Percentiles rank a stretch among this genome's conserved stretches.
These are phyloP conservation scores for Chamaecyparis obtusa DNA, from an alignment of 75 land plant genomes.

Conservation along the genomic window DNA sequence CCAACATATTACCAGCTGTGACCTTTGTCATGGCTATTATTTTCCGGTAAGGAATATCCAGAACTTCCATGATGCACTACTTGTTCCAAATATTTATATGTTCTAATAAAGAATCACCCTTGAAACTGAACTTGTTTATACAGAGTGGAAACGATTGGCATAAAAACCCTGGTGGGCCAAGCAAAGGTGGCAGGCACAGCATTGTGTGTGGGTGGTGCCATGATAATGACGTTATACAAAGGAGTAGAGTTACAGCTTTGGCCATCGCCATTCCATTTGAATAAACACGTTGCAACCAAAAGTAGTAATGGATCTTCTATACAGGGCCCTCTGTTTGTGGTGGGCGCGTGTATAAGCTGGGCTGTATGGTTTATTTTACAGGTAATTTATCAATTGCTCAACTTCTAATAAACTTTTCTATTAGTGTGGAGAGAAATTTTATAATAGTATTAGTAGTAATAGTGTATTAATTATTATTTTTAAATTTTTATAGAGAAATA, in stretches of 20 bases:
- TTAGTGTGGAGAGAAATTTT: neutral
- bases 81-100: neutral
- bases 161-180: constrained; percentile 26
- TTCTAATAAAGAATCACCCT: neutral
- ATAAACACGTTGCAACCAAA: neutral
- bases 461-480: no score
- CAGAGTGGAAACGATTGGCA: constrained; percentile 48
- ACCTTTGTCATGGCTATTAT: constrained; percentile 50
- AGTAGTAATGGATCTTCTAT: neutral
- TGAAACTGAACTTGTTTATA: neutral
- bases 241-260: constrained; percentile 16
- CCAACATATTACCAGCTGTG: constrained; percentile 50
- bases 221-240: constrained; percentile 46
- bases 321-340: constrained; percentile 25
- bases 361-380: constrained; percentile 45
- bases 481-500: no score
- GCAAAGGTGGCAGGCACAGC: constrained; percentile 53
- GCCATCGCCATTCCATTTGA: neutral
- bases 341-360: constrained; percentile 31
- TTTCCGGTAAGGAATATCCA: constrained; percentile 25
- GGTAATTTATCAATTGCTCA: constrained; percentile 17
- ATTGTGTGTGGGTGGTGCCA: constrained; percentile 43
- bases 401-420: neutral
- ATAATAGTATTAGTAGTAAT: no score
- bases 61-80: neutral